Base-by-base conservation (phyloP, 331 rosid genomes). In the Acacia pycnantha region DNA sequence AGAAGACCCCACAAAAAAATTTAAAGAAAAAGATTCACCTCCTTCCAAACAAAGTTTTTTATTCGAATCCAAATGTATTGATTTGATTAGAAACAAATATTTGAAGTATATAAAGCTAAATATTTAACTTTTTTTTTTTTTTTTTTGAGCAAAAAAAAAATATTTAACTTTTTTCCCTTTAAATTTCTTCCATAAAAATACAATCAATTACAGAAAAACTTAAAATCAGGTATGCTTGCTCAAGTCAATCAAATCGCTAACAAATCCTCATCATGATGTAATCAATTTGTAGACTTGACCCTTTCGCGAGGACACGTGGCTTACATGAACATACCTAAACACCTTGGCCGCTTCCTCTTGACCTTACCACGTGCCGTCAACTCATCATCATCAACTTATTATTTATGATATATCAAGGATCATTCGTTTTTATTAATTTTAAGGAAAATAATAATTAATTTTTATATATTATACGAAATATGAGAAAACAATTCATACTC, bases 341-440 rank as follows among this genome's bases (percentile, higher is more conserved):
- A 64, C 71, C 77, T 79, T 71, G 82, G 51, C 84, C 53, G 26
- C 21, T 81, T 54, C 80, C 73, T 74, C 74, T 48, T 72, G 65
- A 70, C 82, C 64, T 22, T 77, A 29, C 22, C 33, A 41, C 33
- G 46, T 27, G 11, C 59, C 35, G 6, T 53, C 58, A 18, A n/a
- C 22, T 2, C 56, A 82, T 62, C 12, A 40, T 47, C 61, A 44
- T 9, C 14, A 58, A 58, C 22, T 58, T 58, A 54, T 19, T 54
- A 54, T 13, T 51, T 51, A 51, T 51, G 22, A 51, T 51, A 15
- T 4, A 19, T 19, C 61, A 53, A 53, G 24, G 13, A n/a, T 56
- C 27, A 56, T 56, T n/a, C n/a, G 2, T 4, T 21, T 56, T 56
- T 0, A 15, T 56, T 56, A 21, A n/a, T 21, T 56, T 56, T n/a